Conservation (phyloP, 2,329 filamentous ascomycete species). For the Drechslerella coelobrocha region DNA sequence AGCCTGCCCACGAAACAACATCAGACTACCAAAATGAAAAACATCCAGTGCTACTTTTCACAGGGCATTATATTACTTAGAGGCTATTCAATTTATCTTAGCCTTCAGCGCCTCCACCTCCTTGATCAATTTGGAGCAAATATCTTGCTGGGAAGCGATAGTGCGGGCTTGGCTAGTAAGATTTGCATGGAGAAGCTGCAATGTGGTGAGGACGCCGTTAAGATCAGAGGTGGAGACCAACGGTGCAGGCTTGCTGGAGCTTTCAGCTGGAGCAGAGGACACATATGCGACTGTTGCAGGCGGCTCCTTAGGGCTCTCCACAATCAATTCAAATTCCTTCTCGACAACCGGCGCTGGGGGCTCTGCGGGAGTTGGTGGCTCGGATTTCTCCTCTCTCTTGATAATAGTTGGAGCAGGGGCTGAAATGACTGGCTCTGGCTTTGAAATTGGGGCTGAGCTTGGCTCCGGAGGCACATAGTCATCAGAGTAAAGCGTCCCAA, state of each 20-base stretch:
- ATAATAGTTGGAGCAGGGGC: constrained; percentile 63
- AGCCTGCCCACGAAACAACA: background rate
- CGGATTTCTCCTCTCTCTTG: constrained; percentile 79
- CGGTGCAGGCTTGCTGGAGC: constrained; percentile 47
- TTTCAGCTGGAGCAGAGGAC: constrained; percentile 55
- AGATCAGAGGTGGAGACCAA: constrained; percentile 46
- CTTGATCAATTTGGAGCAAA: constrained; percentile 49
- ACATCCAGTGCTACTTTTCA: background rate
- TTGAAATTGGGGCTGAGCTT: constrained; percentile 59
- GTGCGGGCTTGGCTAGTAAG: constrained; percentile 30
- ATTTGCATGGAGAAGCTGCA: constrained; percentile 37
- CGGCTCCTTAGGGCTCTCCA: constrained; percentile 73
- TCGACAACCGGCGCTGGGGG: constrained; percentile 67
- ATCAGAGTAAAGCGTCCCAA: constrained; percentile 79
- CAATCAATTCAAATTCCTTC: constrained; percentile 72
- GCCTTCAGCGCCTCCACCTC: constrained; percentile 41
- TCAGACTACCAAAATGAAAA: background rate
- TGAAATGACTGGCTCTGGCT: constrained; percentile 58
- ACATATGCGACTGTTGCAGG: constrained; percentile 42
- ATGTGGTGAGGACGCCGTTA: constrained; percentile 39
- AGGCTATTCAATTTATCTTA: constrained; percentile 17
- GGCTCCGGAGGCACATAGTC: constrained; percentile 61
- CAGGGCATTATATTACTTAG: background rate
- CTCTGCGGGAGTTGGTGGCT: constrained; percentile 79
- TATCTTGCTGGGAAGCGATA: constrained; percentile 42